A percentile compares a stretch with the other conserved stretches of the same genome.
Conservation (phyloP, 2,329 filamentous ascomycete genomes). For the Domatiomyces globalis region DNA sequence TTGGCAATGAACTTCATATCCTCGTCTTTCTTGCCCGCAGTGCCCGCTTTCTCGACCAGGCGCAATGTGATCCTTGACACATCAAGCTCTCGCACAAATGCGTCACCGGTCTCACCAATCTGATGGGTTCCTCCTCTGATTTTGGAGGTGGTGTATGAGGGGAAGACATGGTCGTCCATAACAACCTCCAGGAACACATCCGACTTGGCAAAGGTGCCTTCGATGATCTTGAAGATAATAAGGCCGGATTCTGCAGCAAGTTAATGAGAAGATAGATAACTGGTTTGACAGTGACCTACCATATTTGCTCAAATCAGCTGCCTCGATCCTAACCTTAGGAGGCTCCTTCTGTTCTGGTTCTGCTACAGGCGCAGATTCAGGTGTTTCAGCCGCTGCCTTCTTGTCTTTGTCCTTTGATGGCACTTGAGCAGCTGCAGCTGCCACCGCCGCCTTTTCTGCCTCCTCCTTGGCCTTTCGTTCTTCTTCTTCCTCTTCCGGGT, state of each 20-base stretch:
- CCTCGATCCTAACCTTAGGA: constrained; percentile 63
- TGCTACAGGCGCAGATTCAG: not conserved
- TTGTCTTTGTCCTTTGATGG: constrained; percentile 13
- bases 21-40: constrained; percentile 51
- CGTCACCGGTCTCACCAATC: constrained; percentile 87
- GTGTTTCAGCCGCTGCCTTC: constrained; percentile 23
- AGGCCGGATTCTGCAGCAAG: constrained; percentile 60
- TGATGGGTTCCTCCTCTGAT: constrained; percentile 54
- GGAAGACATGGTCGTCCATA: constrained; percentile 90
- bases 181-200: constrained; percentile 72
- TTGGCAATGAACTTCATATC: constrained; percentile 67
- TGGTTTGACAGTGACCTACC: constrained; percentile 32
- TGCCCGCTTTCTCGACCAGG: constrained; percentile 65
- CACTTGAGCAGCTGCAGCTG: not conserved
- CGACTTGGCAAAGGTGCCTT: constrained; percentile 65
- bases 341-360: constrained; percentile 35
- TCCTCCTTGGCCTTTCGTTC: constrained; percentile 24
- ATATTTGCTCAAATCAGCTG: constrained; percentile 68
- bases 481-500: constrained; percentile 57
- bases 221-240: constrained; percentile 85
- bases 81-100: constrained; percentile 92
- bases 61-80: constrained; percentile 86
- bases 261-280: constrained; percentile 22
- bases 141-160: constrained; percentile 69
- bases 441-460: constrained; percentile 4